Conservation (phyloP, 108 stramenopile species). For the Fragilariopsis cylindrus region DNA sequence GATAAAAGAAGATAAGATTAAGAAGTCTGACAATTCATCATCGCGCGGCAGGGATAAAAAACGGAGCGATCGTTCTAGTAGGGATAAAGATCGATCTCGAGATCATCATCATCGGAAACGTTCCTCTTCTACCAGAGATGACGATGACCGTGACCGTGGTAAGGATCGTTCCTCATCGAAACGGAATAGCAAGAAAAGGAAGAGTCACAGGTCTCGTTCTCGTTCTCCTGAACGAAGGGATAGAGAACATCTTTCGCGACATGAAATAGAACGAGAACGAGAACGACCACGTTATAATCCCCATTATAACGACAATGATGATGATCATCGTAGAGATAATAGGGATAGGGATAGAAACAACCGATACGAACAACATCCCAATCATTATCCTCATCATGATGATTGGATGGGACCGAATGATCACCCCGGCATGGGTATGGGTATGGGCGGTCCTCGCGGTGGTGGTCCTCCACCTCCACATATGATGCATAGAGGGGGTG, state of each 20-base stretch:
- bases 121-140: not conserved
- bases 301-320: slow-evolving; percentile 5
- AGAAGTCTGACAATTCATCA: not conserved
- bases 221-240: not conserved
- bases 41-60: slow-evolving; percentile 15
- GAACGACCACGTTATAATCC: slow-evolving; percentile 1
- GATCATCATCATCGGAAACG: slow-evolving; percentile 5
- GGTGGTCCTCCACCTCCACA: slow-evolving; percentile 3
- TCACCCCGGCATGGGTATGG: not conserved
- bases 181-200: slow-evolving; percentile 15
- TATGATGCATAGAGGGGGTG: not conserved
- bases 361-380: not conserved
- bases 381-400: not conserved
- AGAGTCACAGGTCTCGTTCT: not conserved
- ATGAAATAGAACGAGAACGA: slow-evolving; percentile 34
- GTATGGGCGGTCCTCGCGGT: not conserved
- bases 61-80: not conserved
- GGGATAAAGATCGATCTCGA: slow-evolving; percentile 9
- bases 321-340: not conserved
- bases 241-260: slow-evolving; percentile 9
- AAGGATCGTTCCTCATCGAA: slow-evolving; percentile 11
- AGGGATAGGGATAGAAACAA: not conserved
- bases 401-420: not conserved
- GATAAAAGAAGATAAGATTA: not conserved
- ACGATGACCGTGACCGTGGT: slow-evolving; percentile 6